A percentile compares a stretch with the other conserved stretches of the same genome.
Conservation (phyloP, 2,329 filamentous ascomycete species). For the Arthrobotrys sinensis region DNA sequence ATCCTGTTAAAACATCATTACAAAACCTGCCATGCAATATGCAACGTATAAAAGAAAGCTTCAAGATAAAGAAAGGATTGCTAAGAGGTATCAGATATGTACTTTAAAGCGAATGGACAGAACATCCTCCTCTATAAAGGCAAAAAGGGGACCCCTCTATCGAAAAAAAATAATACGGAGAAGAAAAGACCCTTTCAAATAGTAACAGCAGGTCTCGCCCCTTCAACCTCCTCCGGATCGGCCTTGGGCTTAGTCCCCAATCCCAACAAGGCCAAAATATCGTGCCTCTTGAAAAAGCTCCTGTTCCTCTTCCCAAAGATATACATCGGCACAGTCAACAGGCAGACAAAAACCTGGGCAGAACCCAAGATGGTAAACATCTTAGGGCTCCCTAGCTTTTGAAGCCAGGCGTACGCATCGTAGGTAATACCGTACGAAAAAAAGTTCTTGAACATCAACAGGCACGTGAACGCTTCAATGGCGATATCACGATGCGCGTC, state of each 20-base stretch:
- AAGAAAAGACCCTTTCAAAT: constrained; percentile 18
- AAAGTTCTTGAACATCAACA: constrained; percentile 94
- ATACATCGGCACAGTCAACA: constrained; percentile 79
- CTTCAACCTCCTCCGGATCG: constrained; percentile 22
- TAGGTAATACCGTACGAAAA: constrained; percentile 90
- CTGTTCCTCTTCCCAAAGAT: constrained; percentile 79
- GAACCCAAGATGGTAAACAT: constrained; percentile 81
- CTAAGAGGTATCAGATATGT: constrained; percentile 20
- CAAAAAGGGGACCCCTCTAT: constrained; percentile 7
- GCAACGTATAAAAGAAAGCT: not conserved
- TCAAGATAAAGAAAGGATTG: not conserved
- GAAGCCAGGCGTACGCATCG: constrained; percentile 86
- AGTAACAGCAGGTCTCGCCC: not conserved
- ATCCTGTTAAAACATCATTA: constrained; percentile 17
- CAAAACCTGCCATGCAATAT: constrained; percentile 10
- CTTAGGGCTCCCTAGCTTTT: constrained; percentile 74
- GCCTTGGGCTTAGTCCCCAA: constrained; percentile 64
- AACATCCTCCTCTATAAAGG: constrained; percentile 19
- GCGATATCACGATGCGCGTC: constrained; percentile 92
- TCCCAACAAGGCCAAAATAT: constrained; percentile 74
- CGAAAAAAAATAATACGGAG: not conserved
- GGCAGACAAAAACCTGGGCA: constrained; percentile 83
- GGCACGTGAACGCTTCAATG: constrained; percentile 89
- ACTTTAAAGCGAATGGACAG: constrained; percentile 17
- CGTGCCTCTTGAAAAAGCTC: constrained; percentile 81